Evolutionary conservation across 495 filamentous ascomycete species (phyloP), one percentile per base, ranked within the genome.

Genomic region (Pyronema domesticum): DNA sequence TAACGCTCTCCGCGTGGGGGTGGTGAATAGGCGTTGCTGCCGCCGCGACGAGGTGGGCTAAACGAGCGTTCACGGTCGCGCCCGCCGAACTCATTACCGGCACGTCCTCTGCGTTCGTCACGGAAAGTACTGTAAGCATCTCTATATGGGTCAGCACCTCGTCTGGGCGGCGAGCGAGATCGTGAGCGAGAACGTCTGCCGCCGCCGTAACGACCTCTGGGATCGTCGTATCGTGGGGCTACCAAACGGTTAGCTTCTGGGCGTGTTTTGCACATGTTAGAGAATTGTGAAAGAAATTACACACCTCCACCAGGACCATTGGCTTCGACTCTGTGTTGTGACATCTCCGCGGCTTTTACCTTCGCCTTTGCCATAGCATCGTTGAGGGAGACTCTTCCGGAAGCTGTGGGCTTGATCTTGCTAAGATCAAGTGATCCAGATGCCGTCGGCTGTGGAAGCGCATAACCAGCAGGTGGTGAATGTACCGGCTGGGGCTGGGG

Each of bases 301-400:
- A 19, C 18, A 34, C 11, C 7, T 50, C 34, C 47, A 50, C 47
- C 47, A 35, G 13, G 10, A n/a, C 50, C 23, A 40, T 37, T 30
- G 37, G 50, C 11, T 10, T 53, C 50, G 6, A 13, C 45, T 30
- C 50, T 53, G 14, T 50, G 47, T 11, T 85, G 66, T 44, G 83
- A 83, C 61, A 80, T 79, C 60, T 88, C 79, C 19, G 79, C 75
- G 17, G 85, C 82, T 64, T 78, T 79, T 9, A 78, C 78, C 57
- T 79, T 80, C 3, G 81, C 84, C 58, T 80, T 80, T 3, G 81
- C 80, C 54, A 89, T 75, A 7, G 85, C 82, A 62, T 87, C 83
- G 35, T 75, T 72, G 39, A 88, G 71, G 54, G 76, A 83, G 18
- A 88, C 79, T 9, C 79, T 80, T 45, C 86, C 85, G 1, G 81